Conservation (phyloP, 352 stramenopile genomes). For the Globisporangium middletonii region DNA sequence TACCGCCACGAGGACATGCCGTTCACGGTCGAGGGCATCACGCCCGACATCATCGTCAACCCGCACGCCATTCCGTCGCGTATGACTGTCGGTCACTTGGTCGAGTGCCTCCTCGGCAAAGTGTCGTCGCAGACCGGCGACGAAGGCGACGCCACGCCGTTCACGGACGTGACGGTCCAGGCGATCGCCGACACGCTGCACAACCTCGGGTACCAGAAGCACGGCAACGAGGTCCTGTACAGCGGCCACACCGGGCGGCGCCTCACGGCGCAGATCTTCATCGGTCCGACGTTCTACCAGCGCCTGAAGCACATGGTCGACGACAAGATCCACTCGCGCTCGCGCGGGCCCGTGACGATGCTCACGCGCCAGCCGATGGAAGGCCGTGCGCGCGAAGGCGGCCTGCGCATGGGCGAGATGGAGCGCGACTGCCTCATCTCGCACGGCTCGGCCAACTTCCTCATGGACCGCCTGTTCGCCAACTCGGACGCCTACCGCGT, state of each 20-base stretch:
- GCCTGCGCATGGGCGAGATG: conserved; percentile 99
- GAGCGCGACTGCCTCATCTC: conserved; percentile 99
- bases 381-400: conserved; percentile 96
- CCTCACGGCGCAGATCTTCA: conserved; percentile 97
- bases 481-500: conserved; percentile 99
- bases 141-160: conserved; percentile 98
- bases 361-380: conserved; percentile 99
- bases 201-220: conserved; percentile 97
- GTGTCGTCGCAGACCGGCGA: conserved; percentile 95
- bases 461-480: conserved; percentile 99
- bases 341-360: conserved; percentile 94
- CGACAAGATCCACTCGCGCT: conserved; percentile 99
- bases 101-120: conserved; percentile 99
- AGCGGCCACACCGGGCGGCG: conserved; percentile 98
- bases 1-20: conserved; percentile 99
- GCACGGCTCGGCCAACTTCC: conserved; percentile 98
- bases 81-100: conserved; percentile 99
- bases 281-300: conserved; percentile 99
- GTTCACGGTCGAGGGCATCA: conserved; percentile 98
- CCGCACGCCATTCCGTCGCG: conserved; percentile 99
- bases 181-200: conserved; percentile 94
- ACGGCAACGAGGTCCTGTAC: conserved; percentile 99
- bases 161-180: conserved; percentile 97
- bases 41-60: conserved; percentile 99
- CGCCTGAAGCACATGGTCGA: conserved; percentile 99